Conservation (phyloP, 2,329 filamentous ascomycete species). For the Aspergillus sergii region DNA sequence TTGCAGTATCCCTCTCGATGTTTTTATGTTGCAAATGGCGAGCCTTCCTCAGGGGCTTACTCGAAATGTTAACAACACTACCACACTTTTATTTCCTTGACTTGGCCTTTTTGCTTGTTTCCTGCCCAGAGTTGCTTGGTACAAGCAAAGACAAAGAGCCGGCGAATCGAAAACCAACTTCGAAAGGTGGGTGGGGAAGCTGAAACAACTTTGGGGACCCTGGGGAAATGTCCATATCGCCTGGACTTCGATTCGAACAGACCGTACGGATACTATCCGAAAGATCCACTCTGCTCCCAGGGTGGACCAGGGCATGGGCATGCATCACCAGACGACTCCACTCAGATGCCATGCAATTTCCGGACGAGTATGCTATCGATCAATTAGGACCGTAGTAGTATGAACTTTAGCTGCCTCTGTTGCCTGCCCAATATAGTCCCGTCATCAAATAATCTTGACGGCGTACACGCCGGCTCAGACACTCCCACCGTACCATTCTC, state of each 20-base stretch:
- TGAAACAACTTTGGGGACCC: conserved; percentile 1
- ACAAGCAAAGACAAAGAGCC: not conserved
- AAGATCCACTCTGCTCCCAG: not conserved
- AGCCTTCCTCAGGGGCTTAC: too few species aligned
- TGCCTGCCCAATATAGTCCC: not conserved
- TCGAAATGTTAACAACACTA: not conserved
- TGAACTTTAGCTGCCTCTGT: not conserved
- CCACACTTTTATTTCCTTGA: not conserved
- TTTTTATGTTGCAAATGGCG: not conserved
- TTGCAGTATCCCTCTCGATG: not conserved
- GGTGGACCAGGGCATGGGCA: not conserved
- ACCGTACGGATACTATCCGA: not conserved
- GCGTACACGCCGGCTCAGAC: not conserved
- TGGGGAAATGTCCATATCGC: not conserved
- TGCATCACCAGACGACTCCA: not conserved
- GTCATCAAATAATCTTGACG: not conserved
- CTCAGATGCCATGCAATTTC: not conserved
- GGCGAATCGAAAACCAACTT: not conserved
- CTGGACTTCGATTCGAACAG: not conserved
- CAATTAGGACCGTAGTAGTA: not conserved
- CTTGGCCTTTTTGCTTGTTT: conserved; percentile 5
- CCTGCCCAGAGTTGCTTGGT: conserved; percentile 2
- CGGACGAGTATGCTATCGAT: not conserved
- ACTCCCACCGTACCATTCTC: not conserved
- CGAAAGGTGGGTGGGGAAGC: not conserved